Percentiles rank a stretch among this genome's conserved stretches.
Conservation (phyloP, 1,284 basidiomycete genomes). For the Marasmius fiardii region DNA sequence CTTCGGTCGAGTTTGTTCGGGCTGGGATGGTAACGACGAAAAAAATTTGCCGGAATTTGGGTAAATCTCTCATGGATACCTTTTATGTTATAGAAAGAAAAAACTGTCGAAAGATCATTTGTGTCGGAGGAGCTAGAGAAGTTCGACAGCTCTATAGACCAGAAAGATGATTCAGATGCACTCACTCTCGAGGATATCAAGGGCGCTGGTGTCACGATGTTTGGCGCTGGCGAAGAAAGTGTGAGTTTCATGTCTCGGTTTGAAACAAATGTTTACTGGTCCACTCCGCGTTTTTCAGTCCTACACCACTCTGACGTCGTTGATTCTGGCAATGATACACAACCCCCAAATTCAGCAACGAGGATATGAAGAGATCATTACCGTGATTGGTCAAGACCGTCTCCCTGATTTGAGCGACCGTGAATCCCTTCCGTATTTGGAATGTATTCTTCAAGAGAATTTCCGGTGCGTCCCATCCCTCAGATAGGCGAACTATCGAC, state of each 20-base stretch:
- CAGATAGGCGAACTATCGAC: too few relatives aligned
- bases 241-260: neutral
- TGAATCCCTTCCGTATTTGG: conserved; percentile 4
- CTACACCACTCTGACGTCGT: neutral
- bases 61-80: neutral
- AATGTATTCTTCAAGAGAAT: neutral
- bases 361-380: conserved; percentile 1
- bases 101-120: neutral
- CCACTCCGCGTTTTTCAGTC: neutral
- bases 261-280: too few relatives aligned
- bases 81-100: neutral
- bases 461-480: neutral
- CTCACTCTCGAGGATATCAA: conserved; percentile 3
- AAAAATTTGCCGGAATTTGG: neutral
- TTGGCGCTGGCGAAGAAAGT: conserved; percentile 1
- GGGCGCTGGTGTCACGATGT: conserved; percentile 1
- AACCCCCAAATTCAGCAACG: conserved; percentile 1
- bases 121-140: too few relatives aligned
- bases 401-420: conserved; percentile 5
- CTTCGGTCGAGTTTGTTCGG: conserved; percentile 12
- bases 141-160: too few relatives aligned
- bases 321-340: conserved; percentile 1
- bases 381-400: neutral
- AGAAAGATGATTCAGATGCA: too few relatives aligned
- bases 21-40: conserved; percentile 17